Evolutionary conservation across 176 grass and related monocot genomes (phyloP).

Genomic region (Oryza meridionalis): DNA sequence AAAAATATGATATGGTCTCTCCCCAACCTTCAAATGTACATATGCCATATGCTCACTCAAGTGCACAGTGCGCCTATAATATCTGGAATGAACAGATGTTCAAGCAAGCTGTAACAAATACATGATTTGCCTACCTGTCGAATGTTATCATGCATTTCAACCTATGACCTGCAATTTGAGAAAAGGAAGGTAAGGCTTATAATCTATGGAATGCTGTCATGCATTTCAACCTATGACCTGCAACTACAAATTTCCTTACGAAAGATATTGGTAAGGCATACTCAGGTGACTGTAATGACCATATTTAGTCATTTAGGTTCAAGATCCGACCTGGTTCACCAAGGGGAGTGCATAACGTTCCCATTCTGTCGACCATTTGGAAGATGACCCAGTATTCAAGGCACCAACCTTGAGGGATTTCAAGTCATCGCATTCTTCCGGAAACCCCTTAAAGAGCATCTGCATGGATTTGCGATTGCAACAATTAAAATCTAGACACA

Average conservation of each 20-base stretch:
- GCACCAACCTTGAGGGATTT: constrained; percentile 72
- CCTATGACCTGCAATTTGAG: constrained; percentile 37
- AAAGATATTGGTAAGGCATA: background rate
- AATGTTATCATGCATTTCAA: background rate
- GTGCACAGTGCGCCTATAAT: constrained; percentile 4
- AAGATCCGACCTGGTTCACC: constrained; percentile 57
- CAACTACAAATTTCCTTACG: constrained; percentile 22
- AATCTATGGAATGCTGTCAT: background rate
- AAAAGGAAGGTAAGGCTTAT: background rate
- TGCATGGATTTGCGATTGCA: constrained; percentile 40
- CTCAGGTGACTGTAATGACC: background rate
- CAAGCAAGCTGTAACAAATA: background rate
- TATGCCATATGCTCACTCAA: constrained; percentile 5
- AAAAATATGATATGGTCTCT: background rate
- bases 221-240: constrained; percentile 35
- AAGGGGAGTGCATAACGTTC: constrained; percentile 67
- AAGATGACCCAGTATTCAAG: constrained; percentile 57
- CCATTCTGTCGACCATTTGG: constrained; percentile 82
- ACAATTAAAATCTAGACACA: constrained; percentile 3
- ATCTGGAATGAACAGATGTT: background rate
- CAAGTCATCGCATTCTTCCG: constrained; percentile 63
- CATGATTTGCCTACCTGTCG: constrained; percentile 14
- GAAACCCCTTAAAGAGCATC: constrained; percentile 95
- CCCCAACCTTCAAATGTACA: background rate
- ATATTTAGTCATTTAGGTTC: background rate